Evolutionary conservation across 2,329 filamentous ascomycete species (phyloP).

Genomic region (Colletotrichum orbiculare): DNA sequence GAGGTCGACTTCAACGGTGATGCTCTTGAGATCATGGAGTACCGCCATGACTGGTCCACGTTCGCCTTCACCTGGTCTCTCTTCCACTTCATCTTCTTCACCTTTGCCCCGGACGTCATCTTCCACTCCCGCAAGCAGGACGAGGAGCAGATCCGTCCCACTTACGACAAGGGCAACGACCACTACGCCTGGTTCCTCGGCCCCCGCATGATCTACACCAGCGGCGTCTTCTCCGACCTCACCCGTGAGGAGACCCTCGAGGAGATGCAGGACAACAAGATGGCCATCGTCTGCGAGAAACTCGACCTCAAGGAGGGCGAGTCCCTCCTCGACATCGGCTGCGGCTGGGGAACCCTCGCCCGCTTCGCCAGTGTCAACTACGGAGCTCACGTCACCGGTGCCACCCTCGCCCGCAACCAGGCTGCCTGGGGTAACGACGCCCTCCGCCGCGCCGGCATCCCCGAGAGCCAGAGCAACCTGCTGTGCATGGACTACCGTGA

Average conservation of each 20-base stretch:
- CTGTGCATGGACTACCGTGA: constrained; percentile 98
- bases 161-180: constrained; percentile 98
- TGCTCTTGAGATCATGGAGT: constrained; percentile 87
- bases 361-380: constrained; percentile 95
- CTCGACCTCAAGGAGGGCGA: constrained; percentile 86
- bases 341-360: constrained; percentile 96
- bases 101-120: constrained; percentile 86
- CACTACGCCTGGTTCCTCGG: constrained; percentile 99
- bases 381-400: constrained; percentile 84
- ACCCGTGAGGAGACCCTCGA: constrained; percentile 90
- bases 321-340: constrained; percentile 91
- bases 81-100: constrained; percentile 88
- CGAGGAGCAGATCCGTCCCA: constrained; percentile 96
- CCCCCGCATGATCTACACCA: constrained; percentile 98
- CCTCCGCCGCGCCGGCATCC: constrained; percentile 82
- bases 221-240: constrained; percentile 90
- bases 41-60: constrained; percentile 96
- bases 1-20: constrained; percentile 97
- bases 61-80: constrained; percentile 89
- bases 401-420: constrained; percentile 96
- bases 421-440: constrained; percentile 96
- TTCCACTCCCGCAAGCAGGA: constrained; percentile 95
- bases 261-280: constrained; percentile 97
- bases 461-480: constrained; percentile 90
- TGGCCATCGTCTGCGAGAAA: constrained; percentile 95